Percentiles rank a stretch among this genome's conserved stretches.
phyloP scores from a whole-genome alignment of 1,139 yeast species.

The Yamadazyma diospyri region DNA sequence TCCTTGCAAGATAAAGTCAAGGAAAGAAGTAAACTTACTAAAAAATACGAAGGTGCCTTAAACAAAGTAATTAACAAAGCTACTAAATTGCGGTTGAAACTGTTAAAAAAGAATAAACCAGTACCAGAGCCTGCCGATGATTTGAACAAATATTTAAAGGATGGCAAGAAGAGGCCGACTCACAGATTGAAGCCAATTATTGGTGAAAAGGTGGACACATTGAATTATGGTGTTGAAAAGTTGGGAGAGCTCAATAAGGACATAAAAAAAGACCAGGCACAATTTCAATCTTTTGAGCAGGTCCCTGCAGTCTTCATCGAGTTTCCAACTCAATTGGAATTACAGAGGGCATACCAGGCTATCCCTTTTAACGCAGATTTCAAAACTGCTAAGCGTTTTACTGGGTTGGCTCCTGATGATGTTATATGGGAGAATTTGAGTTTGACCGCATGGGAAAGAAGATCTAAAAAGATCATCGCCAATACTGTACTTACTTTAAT shows the following conservation, averaged over 20 bases:
- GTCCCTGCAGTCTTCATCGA: slow-evolving; percentile 79
- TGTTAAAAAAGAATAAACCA: slow-evolving; percentile 53
- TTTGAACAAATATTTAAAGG: slow-evolving; percentile 49
- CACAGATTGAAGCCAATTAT: slow-evolving; percentile 53
- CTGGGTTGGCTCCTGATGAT: slow-evolving; percentile 68
- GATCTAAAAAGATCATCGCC: slow-evolving; percentile 38
- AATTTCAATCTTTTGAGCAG: slow-evolving; percentile 43
- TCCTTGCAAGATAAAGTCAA: slow-evolving; percentile 50
- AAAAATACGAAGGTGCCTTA: slow-evolving; percentile 57
- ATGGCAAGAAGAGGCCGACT: slow-evolving; percentile 66
- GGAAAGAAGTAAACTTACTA: slow-evolving; percentile 53
- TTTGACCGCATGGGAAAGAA: slow-evolving; percentile 39
- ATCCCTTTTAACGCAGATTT: slow-evolving; percentile 65
- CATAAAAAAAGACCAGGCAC: slow-evolving; percentile 56
- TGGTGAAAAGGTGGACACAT: slow-evolving; percentile 84
- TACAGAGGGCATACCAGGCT: slow-evolving; percentile 86
- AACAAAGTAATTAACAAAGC: slow-evolving; percentile 56
- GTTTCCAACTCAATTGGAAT: slow-evolving; percentile 81
- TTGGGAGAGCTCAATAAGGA: slow-evolving; percentile 66
- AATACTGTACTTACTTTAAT: slow-evolving; percentile 45
- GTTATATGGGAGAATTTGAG: slow-evolving; percentile 77
- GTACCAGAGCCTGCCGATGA: slow-evolving; percentile 58
- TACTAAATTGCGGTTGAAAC: slow-evolving; percentile 50
- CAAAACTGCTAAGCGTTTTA: slow-evolving; percentile 57
- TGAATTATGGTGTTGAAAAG: slow-evolving; percentile 64